Evolutionary conservation across 2,329 filamentous ascomycete genomes (phyloP), one percentile per base, ranked within the genome.

Genomic region (Orbilia javanica): DNA sequence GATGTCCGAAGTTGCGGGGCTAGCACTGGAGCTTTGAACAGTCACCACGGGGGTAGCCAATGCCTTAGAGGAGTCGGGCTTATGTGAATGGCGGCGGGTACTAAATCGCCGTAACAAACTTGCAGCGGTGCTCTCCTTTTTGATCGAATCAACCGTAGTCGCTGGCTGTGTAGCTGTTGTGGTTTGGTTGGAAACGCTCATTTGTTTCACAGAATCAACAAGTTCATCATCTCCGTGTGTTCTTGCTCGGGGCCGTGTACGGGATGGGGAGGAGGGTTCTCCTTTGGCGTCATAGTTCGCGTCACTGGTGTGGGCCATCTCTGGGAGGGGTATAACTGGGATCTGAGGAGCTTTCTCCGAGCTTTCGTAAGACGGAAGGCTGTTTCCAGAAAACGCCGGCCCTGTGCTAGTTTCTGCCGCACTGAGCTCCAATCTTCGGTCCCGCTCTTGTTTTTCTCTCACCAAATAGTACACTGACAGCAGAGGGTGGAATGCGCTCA

Each of bases 161-260:
- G 79, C 73, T 11, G 80, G 42, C 65, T 46, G 80, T 50, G 88
- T 22, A 89, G 87, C 27, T 90, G 88, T 82, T 81, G 88, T 81
- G 80, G 87, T 84, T 72, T 87, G 84, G 44, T 85, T 83, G 80
- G 87, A 83, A 79, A 84, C 82, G 79, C 90, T 89, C 20, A 91
- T 84, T 80, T 90, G 89, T 84, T 93, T 91, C 83, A 92, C 85
- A 6, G 88, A 88, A 60, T 97, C 93, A 0, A 90, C 88, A 10
- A 93, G 88, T 73, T 99, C 96, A 79, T 98, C 95, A 84, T 98
- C 96, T 15, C 95, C 96, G 82, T 98, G 95, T 0, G 96, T 98
- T 80, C 96, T 89, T 39, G 96, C 94, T 60, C 96, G 89, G 6
- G 94, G 93, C 62, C 96, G 88, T 36, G 93, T 91, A 76, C 93